Evolutionary conservation across 2,329 filamentous ascomycete genomes (phyloP).

Genomic region (Xylariaceae sp.): DNA sequence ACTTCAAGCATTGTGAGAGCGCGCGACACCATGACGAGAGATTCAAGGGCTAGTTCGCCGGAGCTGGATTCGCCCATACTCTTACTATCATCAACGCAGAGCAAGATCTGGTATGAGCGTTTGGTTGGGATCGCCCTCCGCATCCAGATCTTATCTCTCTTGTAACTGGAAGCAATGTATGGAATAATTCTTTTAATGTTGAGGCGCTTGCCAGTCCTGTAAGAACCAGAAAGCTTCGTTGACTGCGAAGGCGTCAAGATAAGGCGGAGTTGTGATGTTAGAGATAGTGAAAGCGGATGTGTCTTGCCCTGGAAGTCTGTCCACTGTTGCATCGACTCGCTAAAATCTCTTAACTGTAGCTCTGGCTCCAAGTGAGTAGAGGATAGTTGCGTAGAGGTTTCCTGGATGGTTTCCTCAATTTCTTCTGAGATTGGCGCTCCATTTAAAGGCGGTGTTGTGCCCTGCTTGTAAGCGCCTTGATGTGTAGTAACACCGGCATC

Average conservation of each 20-base stretch:
- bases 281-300: constrained; percentile 81
- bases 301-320: constrained; percentile 83
- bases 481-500: constrained; percentile 66
- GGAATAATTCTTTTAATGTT: constrained; percentile 99
- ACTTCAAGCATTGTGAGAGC: constrained; percentile 91
- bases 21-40: constrained; percentile 87
- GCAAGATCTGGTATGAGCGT: constrained; percentile 94
- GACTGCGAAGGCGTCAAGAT: constrained; percentile 94
- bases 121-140: constrained; percentile 89
- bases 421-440: constrained; percentile 50
- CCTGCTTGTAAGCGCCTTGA: constrained; percentile 64
- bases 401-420: constrained; percentile 55
- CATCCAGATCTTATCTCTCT: constrained; percentile 99
- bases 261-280: constrained; percentile 93
- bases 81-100: constrained; percentile 94
- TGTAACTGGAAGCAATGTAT: constrained; percentile 97
- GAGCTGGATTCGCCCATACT: constrained; percentile 86
- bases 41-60: constrained; percentile 86
- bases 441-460: constrained; percentile 48
- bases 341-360: constrained; percentile 54
- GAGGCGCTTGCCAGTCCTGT: constrained; percentile 95
- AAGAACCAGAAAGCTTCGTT: constrained; percentile 95
- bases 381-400: constrained; percentile 69
- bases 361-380: constrained; percentile 70
- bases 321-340: constrained; percentile 77